Percentiles rank a stretch among this genome's conserved stretches.
Conservation (phyloP, 306 rosid genomes). For the Inga laurina region DNA sequence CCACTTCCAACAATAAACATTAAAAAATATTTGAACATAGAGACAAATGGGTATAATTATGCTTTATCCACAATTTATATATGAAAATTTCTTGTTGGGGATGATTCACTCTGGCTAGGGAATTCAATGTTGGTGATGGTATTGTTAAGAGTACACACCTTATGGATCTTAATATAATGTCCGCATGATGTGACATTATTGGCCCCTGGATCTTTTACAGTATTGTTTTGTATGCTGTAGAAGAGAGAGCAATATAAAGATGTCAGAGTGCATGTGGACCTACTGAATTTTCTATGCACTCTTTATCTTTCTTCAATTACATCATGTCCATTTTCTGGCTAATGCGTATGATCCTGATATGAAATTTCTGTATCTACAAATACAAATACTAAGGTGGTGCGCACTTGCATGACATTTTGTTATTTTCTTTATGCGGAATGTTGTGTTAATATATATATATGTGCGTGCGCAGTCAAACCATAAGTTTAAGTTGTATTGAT, state of each 20-base stretch:
- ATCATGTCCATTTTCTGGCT: neutral
- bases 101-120: neutral
- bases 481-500: neutral
- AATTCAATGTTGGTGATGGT: neutral
- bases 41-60: neutral
- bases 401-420: neutral
- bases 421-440: neutral
- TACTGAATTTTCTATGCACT: neutral
- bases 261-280: neutral
- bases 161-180: neutral
- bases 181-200: neutral
- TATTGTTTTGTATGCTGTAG: neutral
- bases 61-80: neutral
- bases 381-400: neutral
- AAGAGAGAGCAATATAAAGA: neutral
- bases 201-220: neutral
- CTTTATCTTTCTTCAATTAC: neutral
- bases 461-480: too few relatives aligned
- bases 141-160: neutral
- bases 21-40: neutral
- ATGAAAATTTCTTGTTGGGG: neutral
- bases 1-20: too few relatives aligned
- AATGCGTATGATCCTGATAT: neutral
- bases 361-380: neutral
- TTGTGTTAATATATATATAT: too few relatives aligned